Base-by-base conservation (phyloP, 352 stramenopile genomes). In the Phytophthora kernoviae region DNA sequence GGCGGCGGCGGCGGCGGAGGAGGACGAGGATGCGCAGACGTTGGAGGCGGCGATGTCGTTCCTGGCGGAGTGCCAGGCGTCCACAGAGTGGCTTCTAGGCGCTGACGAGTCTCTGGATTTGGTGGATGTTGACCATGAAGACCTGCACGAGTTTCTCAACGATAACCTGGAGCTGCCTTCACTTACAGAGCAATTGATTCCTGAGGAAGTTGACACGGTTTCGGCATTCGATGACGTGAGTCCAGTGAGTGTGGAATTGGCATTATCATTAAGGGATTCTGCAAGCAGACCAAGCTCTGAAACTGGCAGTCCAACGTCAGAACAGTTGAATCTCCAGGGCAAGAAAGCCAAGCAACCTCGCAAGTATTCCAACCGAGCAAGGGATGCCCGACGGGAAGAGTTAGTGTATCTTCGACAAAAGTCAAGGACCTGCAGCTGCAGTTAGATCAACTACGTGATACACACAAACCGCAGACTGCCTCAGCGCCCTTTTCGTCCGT, bases 41-140 rank as follows among this genome's bases (percentile, higher is more conserved):
- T 60, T 84, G 43, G 52, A 78, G 62, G 71, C 72, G 42, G 73
- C 75, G 45, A 46, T 73, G 11, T 75, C 72, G 18, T 81, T 78
- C 49, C 63, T 80, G 22, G 58, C 47, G 20, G 59, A 81, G 32
- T 81, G 62, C 49, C 72, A 84, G 51, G 26, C 48, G n/a, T 76
- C 65, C 9, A 60, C 53, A 12, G 62, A 66, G 33, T 75, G 69
- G 69, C 48, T 75, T 20, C 36, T 77, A 12, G 62, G 24, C 2
- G 32, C 49, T n/a, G 57, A 71, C 18, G 26, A 40, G 11, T 44
- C 44, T 39, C 24, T 72, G 42, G 53, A 72, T 22, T 30, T 73
- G 20, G 37, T 9, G 22, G 36, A 56, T 18, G 12, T 66, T 22
- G 47, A 20, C 5, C 9, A 66, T 11, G 46, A 58, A 20, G 37